Evolutionary conservation across 2,329 filamentous ascomycete genomes (phyloP).

Genomic region (Teratosphaeria viscida): DNA sequence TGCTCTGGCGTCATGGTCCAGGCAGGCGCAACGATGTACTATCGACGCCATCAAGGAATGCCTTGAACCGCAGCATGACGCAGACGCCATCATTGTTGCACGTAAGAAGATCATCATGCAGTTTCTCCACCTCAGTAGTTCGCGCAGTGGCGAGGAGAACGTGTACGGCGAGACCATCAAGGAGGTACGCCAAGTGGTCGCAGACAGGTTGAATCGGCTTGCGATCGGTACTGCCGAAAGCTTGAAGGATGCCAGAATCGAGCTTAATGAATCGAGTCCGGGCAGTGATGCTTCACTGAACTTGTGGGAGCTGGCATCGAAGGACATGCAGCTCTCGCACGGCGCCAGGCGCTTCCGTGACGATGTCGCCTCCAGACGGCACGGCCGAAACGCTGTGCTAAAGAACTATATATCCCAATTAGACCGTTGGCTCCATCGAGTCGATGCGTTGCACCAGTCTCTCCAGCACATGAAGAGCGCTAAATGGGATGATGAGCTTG

Average conservation of each 20-base stretch:
- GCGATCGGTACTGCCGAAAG: neutral
- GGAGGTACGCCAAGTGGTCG: constrained; percentile 11
- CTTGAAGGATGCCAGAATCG: neutral
- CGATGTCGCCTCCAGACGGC: constrained; percentile 56
- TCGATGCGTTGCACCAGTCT: constrained; percentile 55
- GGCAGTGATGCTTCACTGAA: neutral
- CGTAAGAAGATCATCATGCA: constrained; percentile 18
- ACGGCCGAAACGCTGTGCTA: constrained; percentile 61
- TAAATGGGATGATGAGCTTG: constrained; percentile 61
- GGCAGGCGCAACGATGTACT: constrained; percentile 39
- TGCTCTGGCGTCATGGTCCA: constrained; percentile 54
- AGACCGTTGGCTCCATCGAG: constrained; percentile 60
- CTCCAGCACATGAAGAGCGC: constrained; percentile 56
- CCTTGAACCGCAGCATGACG: constrained; percentile 11
- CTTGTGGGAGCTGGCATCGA: constrained; percentile 18
- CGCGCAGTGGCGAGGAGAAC: neutral
- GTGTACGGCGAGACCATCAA: constrained; percentile 5
- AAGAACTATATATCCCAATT: constrained; percentile 54
- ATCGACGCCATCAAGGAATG: constrained; percentile 12
- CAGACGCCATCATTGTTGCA: constrained; percentile 11
- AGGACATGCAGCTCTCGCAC: constrained; percentile 14
- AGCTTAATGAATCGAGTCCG: neutral
- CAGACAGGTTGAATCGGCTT: neutral
- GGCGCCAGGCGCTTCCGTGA: constrained; percentile 51
- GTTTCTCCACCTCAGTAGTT: constrained; percentile 16